Evolutionary conservation across 805 yeast species (phyloP).

Genomic region (Yamadazyma scolyti): DNA sequence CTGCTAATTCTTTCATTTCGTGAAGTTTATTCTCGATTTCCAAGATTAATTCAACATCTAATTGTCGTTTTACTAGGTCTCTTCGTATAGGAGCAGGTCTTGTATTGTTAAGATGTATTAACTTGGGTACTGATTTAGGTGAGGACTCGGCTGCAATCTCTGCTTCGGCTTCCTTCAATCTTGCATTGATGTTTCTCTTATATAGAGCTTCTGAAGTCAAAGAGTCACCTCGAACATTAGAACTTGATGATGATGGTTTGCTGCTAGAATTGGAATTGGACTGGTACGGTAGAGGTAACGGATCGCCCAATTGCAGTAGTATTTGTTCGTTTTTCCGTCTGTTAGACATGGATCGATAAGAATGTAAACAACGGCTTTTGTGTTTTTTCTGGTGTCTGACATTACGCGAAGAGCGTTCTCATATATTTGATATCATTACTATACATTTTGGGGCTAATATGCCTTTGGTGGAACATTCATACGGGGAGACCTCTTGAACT

Average conservation of each 20-base stretch:
- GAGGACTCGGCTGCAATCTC: not conserved
- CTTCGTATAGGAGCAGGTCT: slow-evolving; percentile 12
- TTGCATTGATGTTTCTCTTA: not conserved
- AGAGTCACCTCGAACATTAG: not conserved
- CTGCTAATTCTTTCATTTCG: slow-evolving; percentile 6
- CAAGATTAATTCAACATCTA: slow-evolving; percentile 3
- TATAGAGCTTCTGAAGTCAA: slow-evolving; percentile 1
- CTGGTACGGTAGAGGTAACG: slow-evolving; percentile 14
- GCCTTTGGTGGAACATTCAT: too few relatives aligned
- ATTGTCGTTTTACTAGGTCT: slow-evolving; percentile 2
- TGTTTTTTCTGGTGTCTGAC: too few relatives aligned
- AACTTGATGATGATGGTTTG: not conserved
- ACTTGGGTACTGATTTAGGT: not conserved
- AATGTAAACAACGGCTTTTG: slow-evolving; percentile 8
- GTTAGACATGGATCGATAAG: slow-evolving; percentile 3
- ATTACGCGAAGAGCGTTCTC: not conserved
- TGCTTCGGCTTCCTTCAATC: not conserved
- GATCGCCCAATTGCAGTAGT: slow-evolving; percentile 12
- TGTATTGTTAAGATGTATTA: not conserved
- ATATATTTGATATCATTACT: not conserved
- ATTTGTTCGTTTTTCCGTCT: slow-evolving; percentile 9
- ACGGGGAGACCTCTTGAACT: slow-evolving; percentile 20
- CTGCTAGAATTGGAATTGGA: not conserved
- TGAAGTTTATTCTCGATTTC: slow-evolving; percentile 7
- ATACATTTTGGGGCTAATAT: not conserved